Base-by-base conservation (phyloP, 257 asterid species). In the Salvia rosmarinus region DNA sequence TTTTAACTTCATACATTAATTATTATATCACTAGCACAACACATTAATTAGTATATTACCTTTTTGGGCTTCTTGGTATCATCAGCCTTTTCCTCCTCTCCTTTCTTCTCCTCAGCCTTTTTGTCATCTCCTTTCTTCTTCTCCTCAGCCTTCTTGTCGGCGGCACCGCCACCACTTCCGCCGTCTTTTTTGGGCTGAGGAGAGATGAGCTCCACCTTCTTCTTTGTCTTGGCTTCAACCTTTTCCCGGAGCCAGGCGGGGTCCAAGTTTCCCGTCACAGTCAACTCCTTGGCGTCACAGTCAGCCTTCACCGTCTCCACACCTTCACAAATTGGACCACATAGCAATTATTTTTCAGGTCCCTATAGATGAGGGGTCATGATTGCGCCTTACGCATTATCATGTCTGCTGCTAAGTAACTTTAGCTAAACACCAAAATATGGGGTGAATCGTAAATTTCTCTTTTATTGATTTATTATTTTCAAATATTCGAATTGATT, bases 251-350 rank as follows among this genome's bases (percentile, higher is more conserved):
- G 89, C 95, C 69, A 74, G 1, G 67, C 17, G 58, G 99, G 93
- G 78, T 89, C 96, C 85, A 89, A 90, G 62, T 82, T 84, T 56
- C 99, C 99, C 40, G 76, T 86, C 70, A 89, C 96, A 6, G 85
- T 89, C 84, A 91, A 40, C 72, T 85, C 91, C 80, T 86, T 83
- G 63, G 85, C 74, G 6, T 47, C 79, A 54, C 84, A 74, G 71
- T 94, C 99, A 0, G 89, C 77, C 80, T 84, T 88, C 79, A 87
- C 98, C 14, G 82, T 85, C 82, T 83, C 89, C 73, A 92, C 96
- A 44, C 97, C 98, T 92, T 64, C 83, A 78, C 35, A 42, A 74
- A 73, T 47, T 16, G 79, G 72, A 77, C 77, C 70, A 76, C 67
- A 66, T 17, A 20, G 62, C 63, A 67, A 68, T 57, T 50, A 56